Conservation (phyloP, 2,329 filamentous ascomycete genomes). For the Teratosphaeria nubilosa region DNA sequence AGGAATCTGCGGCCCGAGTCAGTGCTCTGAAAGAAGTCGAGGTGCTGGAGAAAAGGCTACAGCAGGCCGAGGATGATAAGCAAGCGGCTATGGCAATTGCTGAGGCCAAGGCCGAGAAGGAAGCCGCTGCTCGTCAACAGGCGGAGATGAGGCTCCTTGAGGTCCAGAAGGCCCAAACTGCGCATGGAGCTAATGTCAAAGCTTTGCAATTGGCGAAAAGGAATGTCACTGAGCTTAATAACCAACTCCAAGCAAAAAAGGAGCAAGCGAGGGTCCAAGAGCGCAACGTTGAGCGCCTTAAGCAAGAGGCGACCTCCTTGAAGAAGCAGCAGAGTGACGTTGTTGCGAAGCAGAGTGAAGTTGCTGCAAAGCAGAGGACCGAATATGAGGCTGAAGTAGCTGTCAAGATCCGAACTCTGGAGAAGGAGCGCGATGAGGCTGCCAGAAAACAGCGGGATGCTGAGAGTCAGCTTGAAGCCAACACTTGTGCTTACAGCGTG, state of each 20-base stretch:
- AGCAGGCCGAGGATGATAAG: too few species aligned
- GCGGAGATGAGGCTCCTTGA: background rate
- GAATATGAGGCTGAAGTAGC: background rate
- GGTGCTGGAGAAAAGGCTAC: background rate
- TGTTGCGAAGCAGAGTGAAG: background rate
- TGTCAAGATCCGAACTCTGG: background rate
- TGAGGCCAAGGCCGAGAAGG: background rate
- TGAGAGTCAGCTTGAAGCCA: background rate
- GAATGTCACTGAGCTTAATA: too few species aligned
- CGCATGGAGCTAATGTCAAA: too few species aligned
- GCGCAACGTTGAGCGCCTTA: too few species aligned
- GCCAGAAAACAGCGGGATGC: background rate
- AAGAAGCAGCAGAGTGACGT: background rate
- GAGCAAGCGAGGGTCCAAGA: too few species aligned
- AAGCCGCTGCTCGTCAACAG: background rate
- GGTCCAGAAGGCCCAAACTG: too few species aligned
- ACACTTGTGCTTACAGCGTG: too few species aligned
- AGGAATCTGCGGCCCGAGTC: background rate
- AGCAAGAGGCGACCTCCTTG: background rate
- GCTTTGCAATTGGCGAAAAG: too few species aligned
- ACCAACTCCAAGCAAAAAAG: too few species aligned
- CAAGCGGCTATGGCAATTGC: too few species aligned
- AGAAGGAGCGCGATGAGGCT: background rate
- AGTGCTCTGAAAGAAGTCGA: background rate
- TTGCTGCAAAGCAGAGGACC: background rate